A percentile compares a stretch with the other conserved stretches of the same genome.
These are phyloP conservation scores for Scedosporium apiospermum DNA, from an alignment of 2,329 filamentous ascomycete species.

Conservation along the genomic window DNA sequence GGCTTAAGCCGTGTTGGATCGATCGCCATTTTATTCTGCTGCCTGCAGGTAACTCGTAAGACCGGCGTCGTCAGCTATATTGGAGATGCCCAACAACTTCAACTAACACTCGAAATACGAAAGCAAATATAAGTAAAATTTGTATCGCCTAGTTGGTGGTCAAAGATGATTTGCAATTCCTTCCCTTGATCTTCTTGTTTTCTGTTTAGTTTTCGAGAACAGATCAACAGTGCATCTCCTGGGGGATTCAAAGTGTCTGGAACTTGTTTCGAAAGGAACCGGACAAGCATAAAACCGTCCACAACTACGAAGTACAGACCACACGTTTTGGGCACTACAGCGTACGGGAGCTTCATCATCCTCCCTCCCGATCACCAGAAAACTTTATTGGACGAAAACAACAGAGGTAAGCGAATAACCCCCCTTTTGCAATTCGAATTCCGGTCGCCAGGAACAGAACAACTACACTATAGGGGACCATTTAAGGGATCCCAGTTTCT, in stretches of 20 bases:
- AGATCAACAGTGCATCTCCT: slow-evolving; percentile 1
- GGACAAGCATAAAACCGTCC: not conserved
- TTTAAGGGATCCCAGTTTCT: not conserved
- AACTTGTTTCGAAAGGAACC: slow-evolving; percentile 4
- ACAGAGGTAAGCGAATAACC: not conserved
- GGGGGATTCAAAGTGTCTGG: slow-evolving; percentile 1
- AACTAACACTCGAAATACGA: not conserved
- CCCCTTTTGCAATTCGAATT: not conserved
- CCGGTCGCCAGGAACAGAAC: not conserved
- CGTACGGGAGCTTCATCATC: not conserved
- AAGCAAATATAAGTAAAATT: not conserved
- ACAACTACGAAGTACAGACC: not conserved
- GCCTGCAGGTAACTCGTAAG: slow-evolving; percentile 1
- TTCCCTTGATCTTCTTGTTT: not conserved
- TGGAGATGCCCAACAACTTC: not conserved
- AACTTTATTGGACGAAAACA: not conserved
- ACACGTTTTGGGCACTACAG: not conserved
- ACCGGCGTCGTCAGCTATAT: slow-evolving; percentile 2
- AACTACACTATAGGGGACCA: not conserved
- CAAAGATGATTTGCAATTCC: not conserved
- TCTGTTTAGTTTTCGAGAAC: slow-evolving; percentile 1
- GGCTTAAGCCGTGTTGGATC: too few relatives aligned
- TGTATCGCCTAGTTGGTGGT: not conserved
- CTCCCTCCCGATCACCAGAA: not conserved
- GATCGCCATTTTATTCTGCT: not conserved